Conservation (phyloP, 2,329 filamentous ascomycete species). For the Penicillium griseofulvum region DNA sequence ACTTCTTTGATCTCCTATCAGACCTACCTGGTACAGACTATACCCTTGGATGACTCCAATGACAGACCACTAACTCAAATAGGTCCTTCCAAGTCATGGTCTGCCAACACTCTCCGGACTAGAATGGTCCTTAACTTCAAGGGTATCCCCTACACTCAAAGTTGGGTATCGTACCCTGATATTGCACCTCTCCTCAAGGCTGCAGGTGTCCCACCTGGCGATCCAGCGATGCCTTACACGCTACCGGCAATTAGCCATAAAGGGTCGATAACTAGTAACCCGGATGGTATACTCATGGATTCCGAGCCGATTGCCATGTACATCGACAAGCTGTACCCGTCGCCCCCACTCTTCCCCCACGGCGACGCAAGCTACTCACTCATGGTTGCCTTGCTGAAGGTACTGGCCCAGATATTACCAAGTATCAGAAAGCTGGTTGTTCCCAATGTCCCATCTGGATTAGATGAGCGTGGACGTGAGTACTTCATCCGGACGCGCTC, state of each 20-base stretch:
- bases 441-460: conserved; percentile 21
- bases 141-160: conserved; percentile 28
- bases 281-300: conserved; percentile 32
- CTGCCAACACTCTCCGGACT: conserved; percentile 27
- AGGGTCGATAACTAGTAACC: conserved; percentile 22
- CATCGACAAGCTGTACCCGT: conserved; percentile 31
- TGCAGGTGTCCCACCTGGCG: conserved; percentile 23
- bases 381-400: conserved; percentile 20
- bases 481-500: conserved; percentile 34
- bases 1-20: conserved; percentile 36
- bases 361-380: conserved; percentile 36
- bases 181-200: conserved; percentile 28
- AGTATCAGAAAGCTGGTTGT: conserved; percentile 16
- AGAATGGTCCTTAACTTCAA: conserved; percentile 29
- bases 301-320: conserved; percentile 34
- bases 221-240: conserved; percentile 24
- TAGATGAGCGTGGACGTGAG: conserved; percentile 30
- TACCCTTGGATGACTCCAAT: background rate
- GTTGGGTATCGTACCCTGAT: conserved; percentile 26
- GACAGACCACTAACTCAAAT: background rate
- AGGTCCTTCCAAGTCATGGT: conserved; percentile 33
- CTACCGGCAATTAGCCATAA: conserved; percentile 36
- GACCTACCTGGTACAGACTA: conserved; percentile 24
- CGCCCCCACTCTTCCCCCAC: conserved; percentile 32
- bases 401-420: conserved; percentile 1